These are phyloP conservation scores for Uronychia setigera DNA, from an alignment of 73 alveolate genomes.

Conservation along the genomic window DNA sequence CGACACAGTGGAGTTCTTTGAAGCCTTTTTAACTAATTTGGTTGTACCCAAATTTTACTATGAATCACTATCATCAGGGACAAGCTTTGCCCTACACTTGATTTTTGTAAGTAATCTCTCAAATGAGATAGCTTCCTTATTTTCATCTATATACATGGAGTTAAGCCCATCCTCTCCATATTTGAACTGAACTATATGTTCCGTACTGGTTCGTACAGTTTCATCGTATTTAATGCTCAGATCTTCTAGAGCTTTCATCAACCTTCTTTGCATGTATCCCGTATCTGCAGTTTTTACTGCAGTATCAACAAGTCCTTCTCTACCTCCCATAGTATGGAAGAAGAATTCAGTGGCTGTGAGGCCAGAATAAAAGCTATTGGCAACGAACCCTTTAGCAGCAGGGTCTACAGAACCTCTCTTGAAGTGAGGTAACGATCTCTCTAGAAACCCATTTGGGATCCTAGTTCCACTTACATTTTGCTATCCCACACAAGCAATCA, in stretches of 20 bases:
- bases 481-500: slow-evolving; percentile 99
- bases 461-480: slow-evolving; percentile 93
- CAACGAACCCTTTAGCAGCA: slow-evolving; percentile 97
- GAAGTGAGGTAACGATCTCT: slow-evolving; percentile 99
- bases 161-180: slow-evolving; percentile 98
- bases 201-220: slow-evolving; percentile 89
- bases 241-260: slow-evolving; percentile 99
- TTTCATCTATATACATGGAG: slow-evolving; percentile 93
- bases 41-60: too few relatives aligned
- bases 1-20: not conserved
- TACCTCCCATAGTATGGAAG: slow-evolving; percentile 99
- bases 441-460: slow-evolving; percentile 96
- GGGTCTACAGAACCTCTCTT: slow-evolving; percentile 89
- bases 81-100: not conserved
- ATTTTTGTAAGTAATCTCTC: slow-evolving; percentile 78
- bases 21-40: not conserved
- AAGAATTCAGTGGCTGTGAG: slow-evolving; percentile 98
- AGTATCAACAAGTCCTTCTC: slow-evolving; percentile 99
- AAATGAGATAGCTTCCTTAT: slow-evolving; percentile 70
- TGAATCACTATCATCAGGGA: too few relatives aligned
- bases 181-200: slow-evolving; percentile 89
- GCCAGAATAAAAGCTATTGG: slow-evolving; percentile 96
- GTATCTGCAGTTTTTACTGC: slow-evolving; percentile 99
- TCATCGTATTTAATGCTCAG: slow-evolving; percentile 93
- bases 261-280: slow-evolving; percentile 99